A percentile compares a stretch with the other conserved stretches of the same genome.
Conservation (phyloP, 116 monocot genomes). For the Cymodocea nodosa region DNA sequence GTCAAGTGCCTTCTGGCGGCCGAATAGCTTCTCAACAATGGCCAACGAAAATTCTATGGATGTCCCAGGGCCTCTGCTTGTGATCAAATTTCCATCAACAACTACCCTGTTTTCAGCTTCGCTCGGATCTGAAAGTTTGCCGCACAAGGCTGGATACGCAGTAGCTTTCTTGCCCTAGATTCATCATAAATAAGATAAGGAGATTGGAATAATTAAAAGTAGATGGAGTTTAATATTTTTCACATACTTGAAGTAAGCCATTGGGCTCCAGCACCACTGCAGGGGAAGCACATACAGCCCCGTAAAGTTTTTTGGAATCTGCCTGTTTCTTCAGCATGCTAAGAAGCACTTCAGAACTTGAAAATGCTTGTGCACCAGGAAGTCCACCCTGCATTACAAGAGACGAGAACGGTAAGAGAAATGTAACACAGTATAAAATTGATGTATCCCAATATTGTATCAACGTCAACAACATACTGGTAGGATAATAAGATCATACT, state of each 20-base stretch:
- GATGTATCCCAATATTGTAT: not conserved
- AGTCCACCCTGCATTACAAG: slow-evolving; percentile 49
- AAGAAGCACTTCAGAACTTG: slow-evolving; percentile 42
- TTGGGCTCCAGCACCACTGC: slow-evolving; percentile 66
- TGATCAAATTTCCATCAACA: slow-evolving; percentile 71
- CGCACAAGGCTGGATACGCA: slow-evolving; percentile 46
- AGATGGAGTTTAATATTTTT: not conserved
- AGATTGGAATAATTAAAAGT: not conserved
- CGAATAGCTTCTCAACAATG: slow-evolving; percentile 60
- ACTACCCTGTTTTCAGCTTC: slow-evolving; percentile 48
- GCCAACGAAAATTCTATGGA: slow-evolving; percentile 45
- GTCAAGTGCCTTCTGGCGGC: slow-evolving; percentile 39
- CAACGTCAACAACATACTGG: slow-evolving; percentile 29
- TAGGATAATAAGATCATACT: slow-evolving; percentile 64
- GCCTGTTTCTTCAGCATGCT: slow-evolving; percentile 46
- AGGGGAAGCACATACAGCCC: slow-evolving; percentile 84
- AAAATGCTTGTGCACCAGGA: slow-evolving; percentile 52
- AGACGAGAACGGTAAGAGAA: not conserved
- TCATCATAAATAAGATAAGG: slow-evolving; percentile 1
- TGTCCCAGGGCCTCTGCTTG: slow-evolving; percentile 61
- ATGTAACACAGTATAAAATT: not conserved
- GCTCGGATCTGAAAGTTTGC: slow-evolving; percentile 47
- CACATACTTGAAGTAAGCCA: slow-evolving; percentile 51
- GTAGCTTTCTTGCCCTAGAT: slow-evolving; percentile 78
- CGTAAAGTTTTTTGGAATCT: slow-evolving; percentile 43